These are phyloP conservation scores for Dalbergia oliveri DNA, from an alignment of 306 rosid species.

Conservation along the genomic window DNA sequence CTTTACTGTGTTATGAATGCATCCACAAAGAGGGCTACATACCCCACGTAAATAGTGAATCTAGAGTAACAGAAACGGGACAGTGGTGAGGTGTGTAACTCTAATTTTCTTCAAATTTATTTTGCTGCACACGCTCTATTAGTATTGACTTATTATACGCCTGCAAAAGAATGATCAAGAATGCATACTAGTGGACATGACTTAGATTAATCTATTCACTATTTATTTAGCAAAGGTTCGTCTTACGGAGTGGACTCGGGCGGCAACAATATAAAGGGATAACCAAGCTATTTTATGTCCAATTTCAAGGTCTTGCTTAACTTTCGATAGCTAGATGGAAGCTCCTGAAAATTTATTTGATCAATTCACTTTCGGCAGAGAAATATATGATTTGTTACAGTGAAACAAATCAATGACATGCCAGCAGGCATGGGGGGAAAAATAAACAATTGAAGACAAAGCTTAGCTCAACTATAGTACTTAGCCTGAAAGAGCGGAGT, in stretches of 20 bases:
- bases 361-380: conserved; percentile 58
- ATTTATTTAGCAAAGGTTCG: not conserved
- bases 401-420: conserved; percentile 47
- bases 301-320: conserved; percentile 49
- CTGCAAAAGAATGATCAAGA: conserved; percentile 1
- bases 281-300: conserved; percentile 38
- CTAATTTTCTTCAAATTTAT: too few species aligned
- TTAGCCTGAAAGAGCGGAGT: conserved; percentile 79
- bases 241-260: conserved; percentile 1
- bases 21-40: too few species aligned
- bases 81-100: too few species aligned
- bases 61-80: too few species aligned
- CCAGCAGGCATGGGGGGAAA: conserved; percentile 35
- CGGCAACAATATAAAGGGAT: conserved; percentile 34
- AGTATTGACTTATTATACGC: not conserved
- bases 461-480: conserved; percentile 44
- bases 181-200: not conserved
- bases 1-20: too few species aligned
- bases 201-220: not conserved
- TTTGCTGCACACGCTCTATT: too few species aligned
- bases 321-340: conserved; percentile 53
- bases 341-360: conserved; percentile 57
- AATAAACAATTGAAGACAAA: conserved; percentile 44
- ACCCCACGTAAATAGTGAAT: too few species aligned
- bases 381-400: conserved; percentile 55